These are phyloP conservation scores for Corchorus capsularis DNA, from an alignment of 345 rosid genomes.

Conservation along the genomic window DNA sequence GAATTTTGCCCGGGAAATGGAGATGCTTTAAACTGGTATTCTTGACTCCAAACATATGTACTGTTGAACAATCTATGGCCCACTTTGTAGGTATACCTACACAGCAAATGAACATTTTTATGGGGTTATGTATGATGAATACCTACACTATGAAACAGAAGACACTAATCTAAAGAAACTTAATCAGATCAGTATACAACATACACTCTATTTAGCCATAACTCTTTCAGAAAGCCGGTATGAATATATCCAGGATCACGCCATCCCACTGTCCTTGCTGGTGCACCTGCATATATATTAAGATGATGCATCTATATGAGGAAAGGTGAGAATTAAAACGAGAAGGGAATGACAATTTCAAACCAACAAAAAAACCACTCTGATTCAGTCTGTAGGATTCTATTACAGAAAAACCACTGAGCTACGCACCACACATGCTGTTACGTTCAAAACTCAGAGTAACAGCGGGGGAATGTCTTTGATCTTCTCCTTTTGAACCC, in stretches of 20 bases:
- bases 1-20: slow-evolving; percentile 77
- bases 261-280: slow-evolving; percentile 36
- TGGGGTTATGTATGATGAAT: too few species aligned
- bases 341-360: too few species aligned
- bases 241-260: slow-evolving; percentile 31
- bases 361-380: neutral
- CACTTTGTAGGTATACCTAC: slow-evolving; percentile 60
- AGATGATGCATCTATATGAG: neutral
- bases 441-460: slow-evolving; percentile 52
- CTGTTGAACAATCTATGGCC: slow-evolving; percentile 59
- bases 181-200: slow-evolving; percentile 10
- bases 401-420: neutral
- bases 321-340: too few species aligned
- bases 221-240: slow-evolving; percentile 25
- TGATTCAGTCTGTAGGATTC: too few species aligned
- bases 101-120: neutral
- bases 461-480: slow-evolving; percentile 55
- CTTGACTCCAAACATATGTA: slow-evolving; percentile 56
- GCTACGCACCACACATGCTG: slow-evolving; percentile 60
- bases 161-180: too few species aligned
- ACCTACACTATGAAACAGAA: too few species aligned
- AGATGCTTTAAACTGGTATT: slow-evolving; percentile 63
- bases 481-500: slow-evolving; percentile 51
- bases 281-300: slow-evolving; percentile 26
- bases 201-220: slow-evolving; percentile 38